These are phyloP conservation scores for Podospora appendiculata DNA, from an alignment of 495 filamentous ascomycete genomes.

Conservation along the genomic window DNA sequence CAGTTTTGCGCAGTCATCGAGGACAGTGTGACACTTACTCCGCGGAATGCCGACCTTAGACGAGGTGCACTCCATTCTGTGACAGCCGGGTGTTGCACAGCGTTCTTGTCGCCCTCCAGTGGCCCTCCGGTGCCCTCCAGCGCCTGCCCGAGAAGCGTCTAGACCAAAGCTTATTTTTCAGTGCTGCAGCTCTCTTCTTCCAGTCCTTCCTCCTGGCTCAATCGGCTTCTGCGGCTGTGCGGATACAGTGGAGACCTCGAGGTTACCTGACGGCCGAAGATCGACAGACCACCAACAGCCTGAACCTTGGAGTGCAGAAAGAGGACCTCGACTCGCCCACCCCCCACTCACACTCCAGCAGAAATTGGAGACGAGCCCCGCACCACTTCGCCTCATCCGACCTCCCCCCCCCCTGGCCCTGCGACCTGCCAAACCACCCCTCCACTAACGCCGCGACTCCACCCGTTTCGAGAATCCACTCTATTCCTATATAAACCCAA, in stretches of 20 bases:
- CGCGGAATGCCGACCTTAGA: no score
- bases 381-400: constrained; percentile 19
- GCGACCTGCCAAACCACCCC: not conserved
- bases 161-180: constrained; percentile 10
- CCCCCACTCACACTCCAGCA: constrained; percentile 14
- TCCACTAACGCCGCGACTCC: not conserved
- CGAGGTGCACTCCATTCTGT: no score
- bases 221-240: constrained; percentile 3
- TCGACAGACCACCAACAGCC: constrained; percentile 1
- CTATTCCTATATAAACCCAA: constrained; percentile 19
- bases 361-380: not conserved
- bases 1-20: no score
- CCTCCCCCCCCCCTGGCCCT: constrained; percentile 7
- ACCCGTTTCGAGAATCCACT: not conserved
- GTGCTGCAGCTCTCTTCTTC: not conserved
- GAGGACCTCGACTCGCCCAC: constrained; percentile 24
- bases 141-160: not conserved
- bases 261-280: not conserved
- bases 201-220: not conserved
- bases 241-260: not conserved
- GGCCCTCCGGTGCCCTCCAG: no score
- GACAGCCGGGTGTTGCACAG: no score
- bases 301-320: not conserved
- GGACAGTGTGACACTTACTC: no score
- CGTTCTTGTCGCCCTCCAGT: no score